Evolutionary conservation across 2,329 filamentous ascomycete genomes (phyloP).

Genomic region (Pleomassaria siparia): DNA sequence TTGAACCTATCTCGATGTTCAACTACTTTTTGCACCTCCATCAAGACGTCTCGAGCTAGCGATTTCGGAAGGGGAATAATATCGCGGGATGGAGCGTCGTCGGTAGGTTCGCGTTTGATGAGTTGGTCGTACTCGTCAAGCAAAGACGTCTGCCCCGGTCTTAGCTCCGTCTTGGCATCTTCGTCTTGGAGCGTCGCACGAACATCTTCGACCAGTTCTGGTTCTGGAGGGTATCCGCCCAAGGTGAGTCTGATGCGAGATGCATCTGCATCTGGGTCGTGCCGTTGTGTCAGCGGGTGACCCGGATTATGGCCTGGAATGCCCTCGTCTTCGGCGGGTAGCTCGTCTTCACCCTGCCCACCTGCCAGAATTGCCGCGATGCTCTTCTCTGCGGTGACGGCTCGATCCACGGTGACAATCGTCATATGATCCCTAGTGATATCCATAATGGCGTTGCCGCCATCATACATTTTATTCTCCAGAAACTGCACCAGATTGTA

Average conservation of each 20-base stretch:
- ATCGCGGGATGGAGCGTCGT: constrained; percentile 75
- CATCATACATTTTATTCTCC: constrained; percentile 80
- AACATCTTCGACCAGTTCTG: constrained; percentile 79
- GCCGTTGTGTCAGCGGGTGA: constrained; percentile 61
- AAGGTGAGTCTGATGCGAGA: constrained; percentile 63
- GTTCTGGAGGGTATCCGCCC: constrained; percentile 80
- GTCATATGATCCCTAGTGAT: constrained; percentile 67
- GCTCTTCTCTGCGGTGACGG: constrained; percentile 57
- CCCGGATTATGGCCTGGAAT: constrained; percentile 69
- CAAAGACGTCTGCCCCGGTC: constrained; percentile 69
- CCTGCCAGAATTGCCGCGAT: constrained; percentile 62
- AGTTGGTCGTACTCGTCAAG: constrained; percentile 86
- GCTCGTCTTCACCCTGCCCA: constrained; percentile 55
- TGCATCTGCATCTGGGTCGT: constrained; percentile 60
- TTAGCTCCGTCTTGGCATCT: constrained; percentile 74
- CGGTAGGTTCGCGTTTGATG: constrained; percentile 85
- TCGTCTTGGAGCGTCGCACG: constrained; percentile 84
- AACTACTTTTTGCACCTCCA: constrained; percentile 91
- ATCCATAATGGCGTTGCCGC: constrained; percentile 74
- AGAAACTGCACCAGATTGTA: constrained; percentile 84
- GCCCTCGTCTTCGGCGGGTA: constrained; percentile 67
- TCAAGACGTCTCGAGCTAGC: constrained; percentile 82
- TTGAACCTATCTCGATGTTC: constrained; percentile 91
- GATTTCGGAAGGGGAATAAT: constrained; percentile 87
- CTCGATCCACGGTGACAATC: constrained; percentile 61